Evolutionary conservation across 257 asterid genomes (phyloP).

Genomic region (Cruciata laevipes): DNA sequence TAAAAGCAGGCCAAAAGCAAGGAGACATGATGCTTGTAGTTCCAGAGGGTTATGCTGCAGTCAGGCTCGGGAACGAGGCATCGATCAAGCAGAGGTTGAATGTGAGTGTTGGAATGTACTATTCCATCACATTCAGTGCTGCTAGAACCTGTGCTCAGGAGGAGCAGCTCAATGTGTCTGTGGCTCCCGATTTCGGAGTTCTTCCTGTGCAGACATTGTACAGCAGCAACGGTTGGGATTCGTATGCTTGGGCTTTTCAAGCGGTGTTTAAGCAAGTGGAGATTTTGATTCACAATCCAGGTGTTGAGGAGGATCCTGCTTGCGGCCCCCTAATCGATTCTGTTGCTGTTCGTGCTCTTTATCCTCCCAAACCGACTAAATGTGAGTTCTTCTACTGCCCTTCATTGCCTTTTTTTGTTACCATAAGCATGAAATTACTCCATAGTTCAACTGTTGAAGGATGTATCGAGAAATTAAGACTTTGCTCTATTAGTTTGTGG

Average conservation of each 20-base stretch:
- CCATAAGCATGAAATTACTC: background rate
- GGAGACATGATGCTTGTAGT: conserved; percentile 93
- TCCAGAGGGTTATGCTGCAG: conserved; percentile 89
- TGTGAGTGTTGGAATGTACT: conserved; percentile 72
- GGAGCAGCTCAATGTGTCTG: conserved; percentile 66
- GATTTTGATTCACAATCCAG: conserved; percentile 76
- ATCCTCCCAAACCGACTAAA: conserved; percentile 78
- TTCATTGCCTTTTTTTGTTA: background rate
- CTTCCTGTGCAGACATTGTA: conserved; percentile 79
- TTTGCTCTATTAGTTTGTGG: background rate
- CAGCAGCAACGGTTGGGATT: conserved; percentile 93
- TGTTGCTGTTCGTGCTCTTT: conserved; percentile 57
- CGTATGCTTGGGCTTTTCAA: conserved; percentile 85
- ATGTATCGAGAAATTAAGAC: background rate
- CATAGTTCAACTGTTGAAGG: background rate
- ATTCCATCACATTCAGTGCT: conserved; percentile 77
- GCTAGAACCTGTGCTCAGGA: conserved; percentile 95
- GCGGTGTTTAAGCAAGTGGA: conserved; percentile 33
- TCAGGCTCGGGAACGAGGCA: conserved; percentile 90
- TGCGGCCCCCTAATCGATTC: conserved; percentile 94
- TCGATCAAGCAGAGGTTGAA: conserved; percentile 58
- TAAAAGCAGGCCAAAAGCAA: conserved; percentile 88
- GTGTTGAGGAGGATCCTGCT: conserved; percentile 90
- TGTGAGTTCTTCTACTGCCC: conserved; percentile 32
- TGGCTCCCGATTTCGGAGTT: conserved; percentile 72